Percentiles rank a stretch among this genome's conserved stretches.
Conservation (phyloP, 768 basidiomycete species). For the Tulasnella sp. region DNA sequence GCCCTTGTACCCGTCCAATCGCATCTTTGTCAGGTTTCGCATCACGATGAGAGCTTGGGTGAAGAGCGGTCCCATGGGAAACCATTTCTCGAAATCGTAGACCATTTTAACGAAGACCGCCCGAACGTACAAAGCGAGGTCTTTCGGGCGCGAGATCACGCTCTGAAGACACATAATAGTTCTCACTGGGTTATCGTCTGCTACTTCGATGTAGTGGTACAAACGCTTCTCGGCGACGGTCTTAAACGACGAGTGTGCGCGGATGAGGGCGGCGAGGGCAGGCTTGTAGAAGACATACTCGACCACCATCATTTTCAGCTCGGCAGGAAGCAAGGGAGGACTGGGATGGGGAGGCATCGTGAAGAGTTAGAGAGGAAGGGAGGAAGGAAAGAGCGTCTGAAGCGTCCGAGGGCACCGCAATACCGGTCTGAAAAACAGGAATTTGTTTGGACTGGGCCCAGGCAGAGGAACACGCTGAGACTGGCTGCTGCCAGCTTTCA, state of each 20-base stretch:
- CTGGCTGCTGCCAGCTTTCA: too few species aligned
- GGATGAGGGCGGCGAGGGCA: background rate
- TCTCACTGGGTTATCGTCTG: background rate
- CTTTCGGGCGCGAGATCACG: background rate
- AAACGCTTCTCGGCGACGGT: background rate
- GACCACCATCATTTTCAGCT: background rate
- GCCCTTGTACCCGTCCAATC: background rate
- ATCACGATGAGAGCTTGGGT: background rate
- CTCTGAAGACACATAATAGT: background rate
- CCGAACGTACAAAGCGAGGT: background rate
- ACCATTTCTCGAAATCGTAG: background rate
- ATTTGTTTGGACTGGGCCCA: too few species aligned
- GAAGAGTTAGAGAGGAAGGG: background rate
- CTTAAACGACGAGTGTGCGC: background rate
- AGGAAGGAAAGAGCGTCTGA: too few species aligned
- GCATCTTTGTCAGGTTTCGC: background rate
- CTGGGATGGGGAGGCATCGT: background rate
- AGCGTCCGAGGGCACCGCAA: too few species aligned
- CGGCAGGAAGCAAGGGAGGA: background rate
- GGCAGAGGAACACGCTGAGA: too few species aligned
- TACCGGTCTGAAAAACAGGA: too few species aligned
- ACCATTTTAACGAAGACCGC: background rate
- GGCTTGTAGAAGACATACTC: background rate
- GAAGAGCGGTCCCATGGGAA: background rate
- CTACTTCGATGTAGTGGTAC: background rate